Evolutionary conservation across 371 early-diverging fungal genomes (phyloP).

Genomic region (Syncephalis fuscata): DNA sequence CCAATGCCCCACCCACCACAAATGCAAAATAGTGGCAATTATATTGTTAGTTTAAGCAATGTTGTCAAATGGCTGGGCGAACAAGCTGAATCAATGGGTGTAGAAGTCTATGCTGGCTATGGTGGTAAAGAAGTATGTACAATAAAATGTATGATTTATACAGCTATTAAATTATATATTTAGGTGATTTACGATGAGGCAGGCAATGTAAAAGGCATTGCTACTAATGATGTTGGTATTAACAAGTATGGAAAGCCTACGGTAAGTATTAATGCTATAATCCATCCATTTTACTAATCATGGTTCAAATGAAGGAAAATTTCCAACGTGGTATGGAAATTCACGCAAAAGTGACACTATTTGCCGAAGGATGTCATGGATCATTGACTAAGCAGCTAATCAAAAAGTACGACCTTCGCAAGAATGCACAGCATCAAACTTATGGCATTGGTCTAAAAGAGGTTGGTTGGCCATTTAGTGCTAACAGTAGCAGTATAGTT

Average conservation of each 20-base stretch:
- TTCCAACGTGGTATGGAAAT: constrained; percentile 95
- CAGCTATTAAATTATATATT: too few relatives aligned
- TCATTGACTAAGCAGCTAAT: constrained; percentile 82
- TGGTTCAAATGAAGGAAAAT: constrained; percentile 24
- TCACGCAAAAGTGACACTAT: constrained; percentile 83
- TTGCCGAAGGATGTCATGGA: constrained; percentile 98
- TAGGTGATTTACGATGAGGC: constrained; percentile 75
- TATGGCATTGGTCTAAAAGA: constrained; percentile 96
- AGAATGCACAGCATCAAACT: constrained; percentile 64
- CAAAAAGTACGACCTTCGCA: constrained; percentile 71
- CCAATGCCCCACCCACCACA: constrained; percentile 93
- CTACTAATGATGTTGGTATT: constrained; percentile 91
- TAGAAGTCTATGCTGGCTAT: constrained; percentile 89
- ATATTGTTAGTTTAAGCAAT: constrained; percentile 85
- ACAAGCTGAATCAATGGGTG: constrained; percentile 91
- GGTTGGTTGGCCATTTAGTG: constrained; percentile 18
- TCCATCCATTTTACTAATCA: neutral
- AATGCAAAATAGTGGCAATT: constrained; percentile 94
- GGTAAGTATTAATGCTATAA: constrained; percentile 8
- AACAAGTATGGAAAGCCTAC: constrained; percentile 80
- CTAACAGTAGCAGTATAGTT: too few relatives aligned
- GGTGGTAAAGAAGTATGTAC: constrained; percentile 77
- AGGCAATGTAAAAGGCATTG: constrained; percentile 85
- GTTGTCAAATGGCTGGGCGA: constrained; percentile 94
- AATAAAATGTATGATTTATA: neutral